Base-by-base conservation (phyloP, 768 basidiomycete species). In the Roridomyces roridus region DNA sequence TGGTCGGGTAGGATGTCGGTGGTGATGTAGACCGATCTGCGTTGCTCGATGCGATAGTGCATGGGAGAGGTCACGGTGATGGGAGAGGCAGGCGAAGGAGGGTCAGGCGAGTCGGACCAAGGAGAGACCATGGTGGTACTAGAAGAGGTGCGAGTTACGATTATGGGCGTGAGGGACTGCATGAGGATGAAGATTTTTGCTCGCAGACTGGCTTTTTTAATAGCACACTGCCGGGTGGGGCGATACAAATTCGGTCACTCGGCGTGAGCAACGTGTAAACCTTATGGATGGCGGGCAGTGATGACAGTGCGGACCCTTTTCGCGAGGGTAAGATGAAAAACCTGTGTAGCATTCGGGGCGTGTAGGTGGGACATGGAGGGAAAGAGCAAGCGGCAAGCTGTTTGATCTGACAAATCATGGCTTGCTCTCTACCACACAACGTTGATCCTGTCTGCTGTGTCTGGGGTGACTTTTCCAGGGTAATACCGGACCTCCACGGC, bases 11-110 rank as follows among this genome's bases (percentile, higher is more conserved):
- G 71, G 28, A 74, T 67, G 59, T 80, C 78, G 15, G 77, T 77
- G 17, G 76, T 72, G 17, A 81, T 73, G 59, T 78, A 79, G 39
- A 81, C 68, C 6, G 80, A 81, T 44, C 75, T 76, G 17, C 78
- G 73, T 59, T 81, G 78, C 60, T 80, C 80, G 53, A 81, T 79
- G 40, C 80, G 79, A 62, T 80, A 80, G 51, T 72, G 73, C 36
- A 78, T 69, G 2, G 75, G 63, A n/a, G 63, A 55, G 23, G 69
- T 64, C 36, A 71, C 75, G 14, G 72, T 63, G 11, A 69, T 59
- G 35, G 63, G 53, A 39, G 62, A 63, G 23, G 60, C 57, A 17
- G 60, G 65, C 9, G 63, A 62, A 12, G 50, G 43, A 50, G 52
- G 52, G 29, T 57, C 46, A 12, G 53, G 56, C 47, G 60, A 55